A percentile compares a stretch with the other conserved stretches of the same genome.
Evolutionary conservation across 306 rosid species (phyloP).

Genomic region (Prosopis cineraria): DNA sequence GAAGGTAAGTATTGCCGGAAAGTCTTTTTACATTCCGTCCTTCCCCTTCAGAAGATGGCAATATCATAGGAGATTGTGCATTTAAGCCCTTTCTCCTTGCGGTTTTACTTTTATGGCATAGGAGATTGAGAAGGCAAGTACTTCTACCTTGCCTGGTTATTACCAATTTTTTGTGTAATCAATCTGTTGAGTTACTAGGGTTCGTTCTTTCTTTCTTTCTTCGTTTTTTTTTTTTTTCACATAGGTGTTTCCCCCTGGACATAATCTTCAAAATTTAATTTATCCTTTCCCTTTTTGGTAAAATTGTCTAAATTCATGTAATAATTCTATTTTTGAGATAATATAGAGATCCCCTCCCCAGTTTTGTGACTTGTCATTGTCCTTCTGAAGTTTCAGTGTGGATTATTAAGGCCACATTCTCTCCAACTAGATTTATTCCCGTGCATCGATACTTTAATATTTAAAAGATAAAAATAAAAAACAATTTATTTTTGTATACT

Average conservation of each 20-base stretch:
- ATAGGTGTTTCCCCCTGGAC: background rate
- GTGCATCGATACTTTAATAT: no score
- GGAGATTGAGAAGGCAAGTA: conserved; percentile 47
- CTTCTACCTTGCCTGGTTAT: conserved; percentile 21
- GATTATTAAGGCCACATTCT: background rate
- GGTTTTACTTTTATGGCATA: background rate
- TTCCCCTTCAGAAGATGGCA: conserved; percentile 42
- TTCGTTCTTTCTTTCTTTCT: no score
- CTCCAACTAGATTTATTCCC: no score
- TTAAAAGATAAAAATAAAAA: no score
- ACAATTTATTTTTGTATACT: no score
- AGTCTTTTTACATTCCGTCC: conserved; percentile 46
- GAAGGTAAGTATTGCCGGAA: conserved; percentile 59
- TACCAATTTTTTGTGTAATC: conserved; percentile 39
- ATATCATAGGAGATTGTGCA: conserved; percentile 30
- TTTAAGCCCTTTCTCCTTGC: conserved; percentile 30
- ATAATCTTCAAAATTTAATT: conserved; percentile 27
- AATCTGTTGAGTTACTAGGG: conserved; percentile 28
- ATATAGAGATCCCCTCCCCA: background rate
- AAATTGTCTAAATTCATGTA: conserved; percentile 25
- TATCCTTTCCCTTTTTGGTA: conserved; percentile 4
- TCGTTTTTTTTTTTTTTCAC: background rate
- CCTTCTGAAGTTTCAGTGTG: conserved; percentile 5
- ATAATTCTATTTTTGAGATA: conserved; percentile 18
- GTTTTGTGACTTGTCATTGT: no score